Evolutionary conservation across 352 stramenopile species (phyloP).

Genomic region (Globisporangium perplexum): DNA sequence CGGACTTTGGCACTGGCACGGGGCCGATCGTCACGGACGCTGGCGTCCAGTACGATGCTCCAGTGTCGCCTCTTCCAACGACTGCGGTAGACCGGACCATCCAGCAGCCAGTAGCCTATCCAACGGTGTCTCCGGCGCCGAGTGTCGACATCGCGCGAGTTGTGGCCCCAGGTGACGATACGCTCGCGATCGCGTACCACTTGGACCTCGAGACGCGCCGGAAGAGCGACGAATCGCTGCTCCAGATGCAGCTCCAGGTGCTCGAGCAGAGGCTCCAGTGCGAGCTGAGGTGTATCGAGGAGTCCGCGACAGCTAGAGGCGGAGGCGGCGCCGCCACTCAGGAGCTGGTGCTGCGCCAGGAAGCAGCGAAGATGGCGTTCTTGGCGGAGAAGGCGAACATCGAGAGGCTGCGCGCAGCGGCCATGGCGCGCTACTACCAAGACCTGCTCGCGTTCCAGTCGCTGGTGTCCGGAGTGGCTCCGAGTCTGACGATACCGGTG

Average conservation of each 20-base stretch:
- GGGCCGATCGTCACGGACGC: slow-evolving; percentile 16
- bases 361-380: slow-evolving; percentile 37
- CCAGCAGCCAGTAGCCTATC: not conserved
- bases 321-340: not conserved
- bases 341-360: slow-evolving; percentile 20
- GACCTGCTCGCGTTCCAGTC: slow-evolving; percentile 53
- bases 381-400: slow-evolving; percentile 44
- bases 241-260: slow-evolving; percentile 36
- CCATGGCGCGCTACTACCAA: slow-evolving; percentile 56
- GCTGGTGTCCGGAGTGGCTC: slow-evolving; percentile 10
- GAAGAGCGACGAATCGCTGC: slow-evolving; percentile 42
- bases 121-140: not conserved
- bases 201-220: slow-evolving; percentile 42
- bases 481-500: not conserved
- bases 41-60: slow-evolving; percentile 27
- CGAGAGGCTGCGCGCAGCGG: slow-evolving; percentile 45
- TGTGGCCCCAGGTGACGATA: not conserved
- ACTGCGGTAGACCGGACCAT: not conserved
- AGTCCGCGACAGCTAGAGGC: slow-evolving; percentile 1
- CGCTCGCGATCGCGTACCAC: slow-evolving; percentile 24
- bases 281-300: slow-evolving; percentile 22
- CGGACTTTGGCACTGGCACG: slow-evolving; percentile 30
- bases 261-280: slow-evolving; percentile 31
- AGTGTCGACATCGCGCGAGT: not conserved
- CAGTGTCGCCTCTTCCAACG: not conserved